Evolutionary conservation across 768 basidiomycete genomes (phyloP).

Genomic region (Rhizopogon roseolus): DNA sequence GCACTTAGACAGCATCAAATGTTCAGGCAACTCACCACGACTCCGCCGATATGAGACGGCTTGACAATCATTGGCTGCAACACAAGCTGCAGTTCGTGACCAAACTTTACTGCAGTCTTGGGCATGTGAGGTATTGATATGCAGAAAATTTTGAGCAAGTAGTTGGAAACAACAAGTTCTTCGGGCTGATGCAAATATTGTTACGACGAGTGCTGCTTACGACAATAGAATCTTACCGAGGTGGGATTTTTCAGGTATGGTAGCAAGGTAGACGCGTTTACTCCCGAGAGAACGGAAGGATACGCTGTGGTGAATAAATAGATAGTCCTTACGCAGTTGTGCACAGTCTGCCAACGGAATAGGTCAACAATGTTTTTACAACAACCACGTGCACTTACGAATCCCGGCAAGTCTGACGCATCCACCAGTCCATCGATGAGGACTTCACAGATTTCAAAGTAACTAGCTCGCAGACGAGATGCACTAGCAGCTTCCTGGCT

Average conservation of each 20-base stretch:
- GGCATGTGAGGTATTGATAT: constrained; percentile 85
- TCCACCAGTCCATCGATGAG: constrained; percentile 89
- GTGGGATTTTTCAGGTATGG: constrained; percentile 86
- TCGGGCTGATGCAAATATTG: constrained; percentile 48
- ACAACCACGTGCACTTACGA: constrained; percentile 42
- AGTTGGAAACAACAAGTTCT: constrained; percentile 80
- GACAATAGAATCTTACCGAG: constrained; percentile 41
- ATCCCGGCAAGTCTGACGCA: constrained; percentile 72
- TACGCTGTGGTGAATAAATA: constrained; percentile 80
- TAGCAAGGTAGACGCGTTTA: constrained; percentile 79
- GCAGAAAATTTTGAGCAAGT: constrained; percentile 85
- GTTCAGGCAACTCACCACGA: constrained; percentile 43
- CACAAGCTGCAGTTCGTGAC: constrained; percentile 72
- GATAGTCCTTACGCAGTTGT: constrained; percentile 82
- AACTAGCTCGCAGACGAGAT: constrained; percentile 54
- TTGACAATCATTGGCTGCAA: constrained; percentile 92
- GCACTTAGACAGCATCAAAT: neutral
- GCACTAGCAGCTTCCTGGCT: constrained; percentile 61
- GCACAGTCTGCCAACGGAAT: constrained; percentile 51
- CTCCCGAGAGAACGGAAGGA: constrained; percentile 77
- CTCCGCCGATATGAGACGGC: constrained; percentile 63
- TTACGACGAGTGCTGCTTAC: constrained; percentile 1
- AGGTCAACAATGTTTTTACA: neutral
- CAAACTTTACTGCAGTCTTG: constrained; percentile 85
- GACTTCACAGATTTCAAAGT: constrained; percentile 76